A percentile compares a stretch with the other conserved stretches of the same genome.
Conservation (phyloP, 1,284 basidiomycete genomes). For the Austroboletus olivaceoglutinosus region DNA sequence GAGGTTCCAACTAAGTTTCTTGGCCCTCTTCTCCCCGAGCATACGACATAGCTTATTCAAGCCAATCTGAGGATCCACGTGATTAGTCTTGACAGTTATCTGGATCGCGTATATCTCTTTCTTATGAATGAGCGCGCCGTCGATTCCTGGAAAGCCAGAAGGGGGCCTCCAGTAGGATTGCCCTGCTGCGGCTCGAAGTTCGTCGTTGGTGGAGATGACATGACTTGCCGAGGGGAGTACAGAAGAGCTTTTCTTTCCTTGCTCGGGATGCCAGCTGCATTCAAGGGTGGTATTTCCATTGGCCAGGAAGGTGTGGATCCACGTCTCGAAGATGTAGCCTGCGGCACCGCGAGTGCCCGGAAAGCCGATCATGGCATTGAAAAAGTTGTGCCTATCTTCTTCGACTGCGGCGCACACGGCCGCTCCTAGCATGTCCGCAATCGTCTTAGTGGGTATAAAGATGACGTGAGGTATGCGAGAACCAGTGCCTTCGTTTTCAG, state of each 20-base stretch:
- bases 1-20: slow-evolving; percentile 1
- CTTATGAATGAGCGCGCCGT: background rate
- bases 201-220: background rate
- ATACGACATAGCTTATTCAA: background rate
- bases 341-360: background rate
- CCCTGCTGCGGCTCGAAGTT: background rate
- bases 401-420: background rate
- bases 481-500: background rate
- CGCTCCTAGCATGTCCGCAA: background rate
- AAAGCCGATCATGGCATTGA: slow-evolving; percentile 2
- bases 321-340: slow-evolving; percentile 4
- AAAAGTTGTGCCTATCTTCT: slow-evolving; percentile 1
- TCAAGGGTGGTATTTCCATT: background rate
- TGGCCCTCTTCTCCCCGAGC: background rate
- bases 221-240: background rate
- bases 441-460: slow-evolving; percentile 1
- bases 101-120: slow-evolving; percentile 2
- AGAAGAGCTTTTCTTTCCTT: background rate
- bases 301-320: background rate
- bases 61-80: background rate
- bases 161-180: slow-evolving; percentile 1
- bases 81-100: background rate
- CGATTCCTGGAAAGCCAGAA: slow-evolving; percentile 1
- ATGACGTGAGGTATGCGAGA: background rate
- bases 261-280: slow-evolving; percentile 1